Evolutionary conservation across 2,329 filamentous ascomycete genomes (phyloP).

Genomic region (Hypoxylon sp.): DNA sequence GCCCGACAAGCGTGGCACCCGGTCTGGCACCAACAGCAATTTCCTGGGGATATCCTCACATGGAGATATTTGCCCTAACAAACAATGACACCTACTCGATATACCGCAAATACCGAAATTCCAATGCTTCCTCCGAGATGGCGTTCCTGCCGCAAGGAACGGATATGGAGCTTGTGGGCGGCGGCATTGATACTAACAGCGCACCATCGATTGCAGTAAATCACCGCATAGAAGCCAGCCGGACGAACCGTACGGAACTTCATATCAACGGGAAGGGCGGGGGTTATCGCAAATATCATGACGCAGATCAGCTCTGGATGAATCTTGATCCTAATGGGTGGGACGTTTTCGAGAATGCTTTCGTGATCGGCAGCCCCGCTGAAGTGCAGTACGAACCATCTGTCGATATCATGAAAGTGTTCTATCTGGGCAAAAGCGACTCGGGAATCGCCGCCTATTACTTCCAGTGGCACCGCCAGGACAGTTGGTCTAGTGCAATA

Average conservation of each 20-base stretch:
- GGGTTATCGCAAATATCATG: constrained; percentile 12
- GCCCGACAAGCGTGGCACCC: constrained; percentile 17
- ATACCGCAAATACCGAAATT: constrained; percentile 30
- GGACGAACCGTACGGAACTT: constrained; percentile 19
- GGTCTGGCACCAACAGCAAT: constrained; percentile 28
- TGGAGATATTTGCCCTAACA: constrained; percentile 31
- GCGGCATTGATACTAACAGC: constrained; percentile 1
- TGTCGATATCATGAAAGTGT: constrained; percentile 14
- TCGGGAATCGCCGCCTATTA: constrained; percentile 14
- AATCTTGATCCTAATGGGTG: neutral
- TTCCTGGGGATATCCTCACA: constrained; percentile 33
- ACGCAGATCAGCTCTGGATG: constrained; percentile 1
- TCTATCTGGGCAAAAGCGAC: constrained; percentile 16
- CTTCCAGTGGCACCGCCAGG: constrained; percentile 17
- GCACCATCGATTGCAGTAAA: constrained; percentile 21
- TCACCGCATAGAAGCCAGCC: neutral
- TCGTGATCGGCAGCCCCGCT: constrained; percentile 4
- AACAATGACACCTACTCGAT: constrained; percentile 21
- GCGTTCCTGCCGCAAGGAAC: constrained; percentile 15
- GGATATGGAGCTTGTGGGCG: constrained; percentile 27
- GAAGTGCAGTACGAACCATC: constrained; percentile 13
- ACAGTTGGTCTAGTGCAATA: constrained; percentile 9
- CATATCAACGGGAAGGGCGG: constrained; percentile 12
- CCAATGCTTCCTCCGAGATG: constrained; percentile 14
- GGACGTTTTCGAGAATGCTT: neutral